Conservation (phyloP, 495 filamentous ascomycete species). For the Massariosphaeria phaeospora region DNA sequence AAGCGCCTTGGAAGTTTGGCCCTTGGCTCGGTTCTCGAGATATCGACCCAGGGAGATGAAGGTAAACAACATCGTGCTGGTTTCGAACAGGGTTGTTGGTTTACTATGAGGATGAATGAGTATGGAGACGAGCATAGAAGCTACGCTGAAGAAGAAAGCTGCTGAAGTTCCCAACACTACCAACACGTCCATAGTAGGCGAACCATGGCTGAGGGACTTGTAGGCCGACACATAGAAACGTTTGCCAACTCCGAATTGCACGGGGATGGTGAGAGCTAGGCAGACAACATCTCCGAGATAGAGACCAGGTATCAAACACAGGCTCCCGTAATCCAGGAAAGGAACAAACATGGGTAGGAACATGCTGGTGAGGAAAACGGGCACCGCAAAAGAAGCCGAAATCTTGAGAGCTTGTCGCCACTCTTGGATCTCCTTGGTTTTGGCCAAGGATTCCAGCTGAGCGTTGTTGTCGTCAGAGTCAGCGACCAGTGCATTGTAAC, state of each 20-base stretch:
- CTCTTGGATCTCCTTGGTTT: slow-evolving; percentile 91
- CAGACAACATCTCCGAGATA: slow-evolving; percentile 85
- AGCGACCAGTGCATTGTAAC: slow-evolving; percentile 82
- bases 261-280: slow-evolving; percentile 75
- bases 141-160: slow-evolving; percentile 95
- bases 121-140: slow-evolving; percentile 80
- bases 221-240: slow-evolving; percentile 90
- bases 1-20: slow-evolving; percentile 90
- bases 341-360: slow-evolving; percentile 53
- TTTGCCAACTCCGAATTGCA: slow-evolving; percentile 94
- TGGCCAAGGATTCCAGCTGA: slow-evolving; percentile 89
- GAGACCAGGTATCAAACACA: slow-evolving; percentile 60
- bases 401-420: slow-evolving; percentile 76
- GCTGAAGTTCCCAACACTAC: slow-evolving; percentile 91
- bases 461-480: slow-evolving; percentile 95
- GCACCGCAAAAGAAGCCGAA: slow-evolving; percentile 75
- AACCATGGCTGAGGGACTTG: slow-evolving; percentile 80
- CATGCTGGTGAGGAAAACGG: slow-evolving; percentile 93
- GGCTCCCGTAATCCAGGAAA: slow-evolving; percentile 64
- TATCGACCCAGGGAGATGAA: slow-evolving; percentile 91
- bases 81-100: slow-evolving; percentile 90
- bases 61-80: slow-evolving; percentile 96
- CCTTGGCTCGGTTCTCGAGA: slow-evolving; percentile 92
- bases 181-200: slow-evolving; percentile 96
- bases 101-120: slow-evolving; percentile 62